Evolutionary conservation across 2,329 filamentous ascomycete species (phyloP), one percentile per base, ranked within the genome.

Genomic region (Microcyclospora tardicrescens): DNA sequence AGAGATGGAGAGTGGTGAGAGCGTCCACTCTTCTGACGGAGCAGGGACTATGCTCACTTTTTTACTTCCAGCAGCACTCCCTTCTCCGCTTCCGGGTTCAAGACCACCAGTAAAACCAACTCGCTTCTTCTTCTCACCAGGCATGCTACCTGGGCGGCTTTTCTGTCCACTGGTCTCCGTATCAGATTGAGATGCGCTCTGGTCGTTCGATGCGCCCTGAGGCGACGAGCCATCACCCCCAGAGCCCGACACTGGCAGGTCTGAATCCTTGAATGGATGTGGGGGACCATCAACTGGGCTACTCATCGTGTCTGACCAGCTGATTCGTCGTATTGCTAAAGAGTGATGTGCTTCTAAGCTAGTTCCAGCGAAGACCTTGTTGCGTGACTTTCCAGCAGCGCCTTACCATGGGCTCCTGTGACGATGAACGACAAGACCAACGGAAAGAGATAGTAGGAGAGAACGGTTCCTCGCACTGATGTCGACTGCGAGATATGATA

Each of bases 91-190:
- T 8, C 19, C 19, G 19, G 19, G 19, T 24, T 24, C 19, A 8
- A 24, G 19, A 24, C 40, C 44, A 14, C 41, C 40, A 10, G 32
- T 43, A 31, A 49, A 50, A 11, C 46, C 48, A 10, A 50, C 48
- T 19, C 41, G 32, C 36, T 50, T 50, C 43, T 49, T 50, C 34
- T 48, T 32, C 37, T 35, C 16, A 38, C 36, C 13, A 31, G 38
- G 12, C 39, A 42, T 16, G 41, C 44, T 13, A 40, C 41, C 24
- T 44, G 47, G 14, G 43, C 42, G 8, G 44, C 39, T 28, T 38
- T 35, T 27, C 47, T 49, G 14, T 33, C 35, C 4, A 44, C 46
- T 14, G 39, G 37, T 24, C 46, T 49, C 13, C 44, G 47, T 10
- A 30, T 31, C 34, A 40, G 14, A n/a, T 27, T 24, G 19, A 24